Conservation (phyloP, 495 filamentous ascomycete genomes). For the Daldinia decipiens region DNA sequence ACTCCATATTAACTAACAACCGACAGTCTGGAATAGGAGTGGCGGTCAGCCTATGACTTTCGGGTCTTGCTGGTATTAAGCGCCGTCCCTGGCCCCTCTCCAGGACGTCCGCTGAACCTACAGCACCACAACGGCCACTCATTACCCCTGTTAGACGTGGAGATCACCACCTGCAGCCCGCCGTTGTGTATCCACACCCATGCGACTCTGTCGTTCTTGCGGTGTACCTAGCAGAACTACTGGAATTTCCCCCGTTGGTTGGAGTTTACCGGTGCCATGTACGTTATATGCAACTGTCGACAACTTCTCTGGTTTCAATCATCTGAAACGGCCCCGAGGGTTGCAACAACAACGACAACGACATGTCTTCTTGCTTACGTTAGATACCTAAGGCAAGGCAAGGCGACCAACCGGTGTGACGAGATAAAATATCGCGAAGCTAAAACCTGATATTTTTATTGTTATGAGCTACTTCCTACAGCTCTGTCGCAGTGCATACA, state of each 20-base stretch:
- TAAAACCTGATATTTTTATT: not conserved
- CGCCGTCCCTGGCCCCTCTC: constrained; percentile 16
- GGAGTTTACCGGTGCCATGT: constrained; percentile 2
- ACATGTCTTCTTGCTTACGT: constrained; percentile 9
- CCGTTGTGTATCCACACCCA: constrained; percentile 36
- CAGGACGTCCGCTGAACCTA: constrained; percentile 34
- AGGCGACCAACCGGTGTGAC: constrained; percentile 18
- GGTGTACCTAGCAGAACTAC: constrained; percentile 45
- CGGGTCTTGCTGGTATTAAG: constrained; percentile 29
- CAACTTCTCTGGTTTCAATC: constrained; percentile 12
- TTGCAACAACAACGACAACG: constrained; percentile 24
- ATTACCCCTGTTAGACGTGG: constrained; percentile 24
- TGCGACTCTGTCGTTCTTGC: constrained; percentile 38
- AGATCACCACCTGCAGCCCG: constrained; percentile 31
- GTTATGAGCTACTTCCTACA: not conserved
- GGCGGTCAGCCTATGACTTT: constrained; percentile 51
- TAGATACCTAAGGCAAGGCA: constrained; percentile 1
- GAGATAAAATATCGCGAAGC: not conserved
- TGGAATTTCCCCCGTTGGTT: constrained; percentile 35
- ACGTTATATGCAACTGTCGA: constrained; percentile 12
- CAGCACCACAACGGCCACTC: constrained; percentile 37
- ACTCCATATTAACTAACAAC: constrained; percentile 5
- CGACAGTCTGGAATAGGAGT: constrained; percentile 42
- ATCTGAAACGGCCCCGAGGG: constrained; percentile 24
- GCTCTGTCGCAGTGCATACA: not conserved